A percentile compares a stretch with the other conserved stretches of the same genome.
These are phyloP conservation scores for Arxiozyma telluris DNA, from an alignment of 1,139 yeast genomes.

Conservation along the genomic window DNA sequence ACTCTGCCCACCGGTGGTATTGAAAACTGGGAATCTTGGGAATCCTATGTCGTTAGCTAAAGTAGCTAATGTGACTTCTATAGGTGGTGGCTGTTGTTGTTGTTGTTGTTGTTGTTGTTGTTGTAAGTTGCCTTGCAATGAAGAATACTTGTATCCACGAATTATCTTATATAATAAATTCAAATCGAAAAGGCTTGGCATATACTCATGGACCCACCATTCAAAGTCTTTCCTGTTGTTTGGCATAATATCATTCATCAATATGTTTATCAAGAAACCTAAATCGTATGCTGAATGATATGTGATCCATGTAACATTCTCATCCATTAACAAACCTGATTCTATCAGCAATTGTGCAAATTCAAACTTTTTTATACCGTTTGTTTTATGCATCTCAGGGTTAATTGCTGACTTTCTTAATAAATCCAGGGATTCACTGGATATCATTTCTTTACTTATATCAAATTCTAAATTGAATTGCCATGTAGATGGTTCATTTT, in stretches of 20 bases:
- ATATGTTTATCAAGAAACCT: constrained; percentile 74
- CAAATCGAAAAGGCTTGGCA: constrained; percentile 80
- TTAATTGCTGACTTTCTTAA: constrained; percentile 79
- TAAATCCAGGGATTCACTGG: constrained; percentile 64
- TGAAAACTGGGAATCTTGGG: constrained; percentile 42
- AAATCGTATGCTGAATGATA: constrained; percentile 93
- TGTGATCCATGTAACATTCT: constrained; percentile 75
- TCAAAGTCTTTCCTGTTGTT: constrained; percentile 72
- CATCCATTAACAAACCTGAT: constrained; percentile 73
- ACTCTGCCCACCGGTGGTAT: constrained; percentile 41
- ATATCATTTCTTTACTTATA: constrained; percentile 68
- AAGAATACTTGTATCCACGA: constrained; percentile 24
- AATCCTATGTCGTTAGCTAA: constrained; percentile 50
- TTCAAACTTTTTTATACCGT: constrained; percentile 70
- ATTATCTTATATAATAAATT: constrained; percentile 63
- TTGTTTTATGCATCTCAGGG: constrained; percentile 62
- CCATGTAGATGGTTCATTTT: constrained; percentile 74
- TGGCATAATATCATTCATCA: constrained; percentile 73
- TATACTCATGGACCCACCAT: constrained; percentile 59
- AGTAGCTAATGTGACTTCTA: constrained; percentile 29
- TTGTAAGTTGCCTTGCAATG: constrained; percentile 12
- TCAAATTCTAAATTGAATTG: constrained; percentile 89
- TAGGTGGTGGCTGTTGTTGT: constrained; percentile 6
- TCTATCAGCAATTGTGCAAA: constrained; percentile 82
- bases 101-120: constrained; percentile 11